Percentiles rank a stretch among this genome's conserved stretches.
phyloP scores from a whole-genome alignment of 1,284 basidiomycete species.

The Clitocybe nebularis region DNA sequence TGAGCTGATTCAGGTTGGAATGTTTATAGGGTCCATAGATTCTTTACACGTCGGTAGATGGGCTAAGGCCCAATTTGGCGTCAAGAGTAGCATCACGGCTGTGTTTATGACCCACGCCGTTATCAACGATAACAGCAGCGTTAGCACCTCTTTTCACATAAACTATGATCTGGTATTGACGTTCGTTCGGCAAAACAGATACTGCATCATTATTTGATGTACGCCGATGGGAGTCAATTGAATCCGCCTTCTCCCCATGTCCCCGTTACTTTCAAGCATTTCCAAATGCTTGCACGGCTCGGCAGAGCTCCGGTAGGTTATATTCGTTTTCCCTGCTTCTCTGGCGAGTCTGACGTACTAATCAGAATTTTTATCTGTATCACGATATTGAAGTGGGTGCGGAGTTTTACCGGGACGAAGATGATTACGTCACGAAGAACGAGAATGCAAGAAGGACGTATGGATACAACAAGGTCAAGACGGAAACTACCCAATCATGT shows the following conservation, averaged over 20 bases:
- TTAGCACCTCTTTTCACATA: conserved; percentile 29
- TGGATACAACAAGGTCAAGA: conserved; percentile 38
- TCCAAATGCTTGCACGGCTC: conserved; percentile 61
- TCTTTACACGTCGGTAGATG: conserved; percentile 53
- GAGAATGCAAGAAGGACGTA: conserved; percentile 22
- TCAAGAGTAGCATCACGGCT: conserved; percentile 55
- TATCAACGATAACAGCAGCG: conserved; percentile 55
- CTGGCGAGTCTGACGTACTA: neutral
- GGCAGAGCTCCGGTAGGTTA: conserved; percentile 53
- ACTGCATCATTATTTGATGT: conserved; percentile 40
- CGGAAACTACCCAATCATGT: conserved; percentile 26
- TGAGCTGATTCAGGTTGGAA: neutral
- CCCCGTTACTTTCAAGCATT: conserved; percentile 71
- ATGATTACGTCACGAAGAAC: conserved; percentile 49
- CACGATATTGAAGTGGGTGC: conserved; percentile 58
- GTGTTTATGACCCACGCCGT: conserved; percentile 68
- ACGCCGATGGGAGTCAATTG: conserved; percentile 23
- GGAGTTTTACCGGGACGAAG: conserved; percentile 63
- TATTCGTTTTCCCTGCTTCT: neutral
- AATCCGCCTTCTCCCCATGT: conserved; percentile 35
- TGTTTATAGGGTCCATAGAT: conserved; percentile 41
- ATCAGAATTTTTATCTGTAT: conserved; percentile 48
- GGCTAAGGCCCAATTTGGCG: conserved; percentile 52
- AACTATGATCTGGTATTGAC: neutral
- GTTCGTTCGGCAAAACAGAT: conserved; percentile 30